phyloP scores from a whole-genome alignment of 805 yeast genomes.

The Huiozyma sinensis region DNA sequence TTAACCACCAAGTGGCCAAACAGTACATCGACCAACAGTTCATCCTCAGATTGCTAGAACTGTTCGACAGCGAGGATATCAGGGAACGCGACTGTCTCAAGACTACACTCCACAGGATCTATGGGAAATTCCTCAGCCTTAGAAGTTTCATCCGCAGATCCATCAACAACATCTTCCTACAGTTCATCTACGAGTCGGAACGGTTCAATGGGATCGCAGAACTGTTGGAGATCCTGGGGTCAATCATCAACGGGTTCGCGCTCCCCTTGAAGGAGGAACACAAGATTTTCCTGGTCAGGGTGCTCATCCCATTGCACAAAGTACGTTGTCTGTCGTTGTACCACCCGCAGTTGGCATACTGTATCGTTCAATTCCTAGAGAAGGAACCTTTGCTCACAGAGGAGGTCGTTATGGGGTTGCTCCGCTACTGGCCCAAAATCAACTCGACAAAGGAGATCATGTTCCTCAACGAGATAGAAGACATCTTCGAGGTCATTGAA shows the following conservation, averaged over 20 bases:
- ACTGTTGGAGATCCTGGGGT: slow-evolving; percentile 85
- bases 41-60: slow-evolving; percentile 66
- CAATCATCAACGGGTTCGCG: slow-evolving; percentile 96
- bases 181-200: slow-evolving; percentile 89
- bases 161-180: slow-evolving; percentile 84
- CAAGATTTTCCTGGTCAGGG: slow-evolving; percentile 76
- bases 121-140: slow-evolving; percentile 85
- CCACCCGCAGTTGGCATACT: slow-evolving; percentile 95
- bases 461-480: slow-evolving; percentile 93
- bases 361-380: slow-evolving; percentile 92
- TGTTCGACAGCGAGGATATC: slow-evolving; percentile 94
- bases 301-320: slow-evolving; percentile 85
- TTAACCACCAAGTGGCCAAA: slow-evolving; percentile 86
- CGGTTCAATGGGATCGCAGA: slow-evolving; percentile 94
- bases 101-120: slow-evolving; percentile 89
- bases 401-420: slow-evolving; percentile 88
- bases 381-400: slow-evolving; percentile 88
- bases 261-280: slow-evolving; percentile 95
- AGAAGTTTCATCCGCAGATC: slow-evolving; percentile 87
- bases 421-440: slow-evolving; percentile 94
- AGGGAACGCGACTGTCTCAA: slow-evolving; percentile 91
- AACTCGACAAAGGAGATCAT: slow-evolving; percentile 91
- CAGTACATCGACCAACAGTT: slow-evolving; percentile 89
- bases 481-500: slow-evolving; percentile 91
- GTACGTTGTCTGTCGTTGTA: slow-evolving; percentile 79